A percentile compares a stretch with the other conserved stretches of the same genome.
These are phyloP conservation scores for Oryza glaberrima DNA, from an alignment of 176 grass and related monocot genomes.

Conservation along the genomic window DNA sequence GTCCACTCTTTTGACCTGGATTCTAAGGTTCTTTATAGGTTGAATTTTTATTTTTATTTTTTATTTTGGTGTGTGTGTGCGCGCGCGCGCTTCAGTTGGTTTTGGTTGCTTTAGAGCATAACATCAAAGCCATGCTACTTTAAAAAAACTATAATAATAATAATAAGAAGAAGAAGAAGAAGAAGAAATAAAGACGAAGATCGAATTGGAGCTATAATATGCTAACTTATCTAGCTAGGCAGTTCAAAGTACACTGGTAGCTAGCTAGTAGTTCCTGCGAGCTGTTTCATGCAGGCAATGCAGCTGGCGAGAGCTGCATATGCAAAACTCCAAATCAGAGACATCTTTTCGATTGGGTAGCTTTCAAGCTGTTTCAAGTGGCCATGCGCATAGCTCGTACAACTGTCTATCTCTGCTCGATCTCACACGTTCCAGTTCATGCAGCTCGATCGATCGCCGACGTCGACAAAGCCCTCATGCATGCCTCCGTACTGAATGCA, in stretches of 20 bases:
- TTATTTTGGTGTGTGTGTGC: not conserved
- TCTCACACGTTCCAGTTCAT: constrained; percentile 26
- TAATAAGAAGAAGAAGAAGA: not conserved
- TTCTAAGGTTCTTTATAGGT: not conserved
- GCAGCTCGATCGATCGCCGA: constrained; percentile 1
- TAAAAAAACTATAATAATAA: not conserved
- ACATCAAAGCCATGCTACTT: not conserved
- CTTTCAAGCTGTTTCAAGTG: not conserved
- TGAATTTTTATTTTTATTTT: too few relatives aligned
- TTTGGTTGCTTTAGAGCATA: too few relatives aligned
- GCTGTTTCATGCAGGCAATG: not conserved
- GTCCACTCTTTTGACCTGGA: not conserved
- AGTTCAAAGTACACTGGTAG: not conserved
- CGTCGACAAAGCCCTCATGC: constrained; percentile 17
- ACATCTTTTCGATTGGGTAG: constrained; percentile 12
- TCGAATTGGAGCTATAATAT: not conserved
- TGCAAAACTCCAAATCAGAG: constrained; percentile 11
- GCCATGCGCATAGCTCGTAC: constrained; percentile 35
- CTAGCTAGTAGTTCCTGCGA: not conserved
- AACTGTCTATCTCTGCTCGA: constrained; percentile 35
- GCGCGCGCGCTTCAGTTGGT: too few relatives aligned
- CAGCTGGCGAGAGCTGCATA: constrained; percentile 15
- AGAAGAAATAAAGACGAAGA: not conserved
- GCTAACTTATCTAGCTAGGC: not conserved
- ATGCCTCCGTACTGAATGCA: not conserved